Percentiles rank a stretch among this genome's conserved stretches.
These are phyloP conservation scores for Globisporangium irregulare DNA, from an alignment of 352 stramenopile species.

Conservation along the genomic window DNA sequence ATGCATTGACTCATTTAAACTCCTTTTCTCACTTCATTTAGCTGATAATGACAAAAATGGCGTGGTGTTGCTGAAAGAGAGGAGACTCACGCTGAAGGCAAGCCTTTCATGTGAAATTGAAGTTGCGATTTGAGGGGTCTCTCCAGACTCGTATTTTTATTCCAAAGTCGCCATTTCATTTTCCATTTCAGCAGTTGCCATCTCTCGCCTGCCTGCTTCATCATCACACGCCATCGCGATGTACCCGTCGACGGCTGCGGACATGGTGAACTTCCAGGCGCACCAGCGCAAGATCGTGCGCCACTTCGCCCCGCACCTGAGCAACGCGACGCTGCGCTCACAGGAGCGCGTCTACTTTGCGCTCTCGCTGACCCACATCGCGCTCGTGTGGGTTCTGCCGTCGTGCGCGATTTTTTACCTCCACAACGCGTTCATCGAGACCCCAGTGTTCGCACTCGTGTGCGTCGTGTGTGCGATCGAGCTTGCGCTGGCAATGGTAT, in stretches of 20 bases:
- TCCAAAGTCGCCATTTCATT: neutral
- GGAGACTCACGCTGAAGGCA: neutral
- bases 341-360: conserved; percentile 62
- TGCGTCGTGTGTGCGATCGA: conserved; percentile 47
- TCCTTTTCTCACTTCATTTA: neutral
- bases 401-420: conserved; percentile 43
- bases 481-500: conserved; percentile 46
- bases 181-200: conserved; percentile 4
- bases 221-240: conserved; percentile 14
- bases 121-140: neutral
- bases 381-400: conserved; percentile 54
- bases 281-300: conserved; percentile 75
- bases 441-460: conserved; percentile 60
- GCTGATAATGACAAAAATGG: neutral
- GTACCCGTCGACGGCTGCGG: conserved; percentile 28
- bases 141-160: neutral
- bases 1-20: neutral
- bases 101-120: neutral
- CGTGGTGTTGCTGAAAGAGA: neutral
- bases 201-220: conserved; percentile 1
- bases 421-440: conserved; percentile 57
- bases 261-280: conserved; percentile 36
- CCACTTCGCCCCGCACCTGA: conserved; percentile 65
- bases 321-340: conserved; percentile 38
- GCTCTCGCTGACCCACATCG: conserved; percentile 45